These are phyloP conservation scores for Plasmodium adleri DNA, from an alignment of 169 alveolate genomes.

Conservation along the genomic window DNA sequence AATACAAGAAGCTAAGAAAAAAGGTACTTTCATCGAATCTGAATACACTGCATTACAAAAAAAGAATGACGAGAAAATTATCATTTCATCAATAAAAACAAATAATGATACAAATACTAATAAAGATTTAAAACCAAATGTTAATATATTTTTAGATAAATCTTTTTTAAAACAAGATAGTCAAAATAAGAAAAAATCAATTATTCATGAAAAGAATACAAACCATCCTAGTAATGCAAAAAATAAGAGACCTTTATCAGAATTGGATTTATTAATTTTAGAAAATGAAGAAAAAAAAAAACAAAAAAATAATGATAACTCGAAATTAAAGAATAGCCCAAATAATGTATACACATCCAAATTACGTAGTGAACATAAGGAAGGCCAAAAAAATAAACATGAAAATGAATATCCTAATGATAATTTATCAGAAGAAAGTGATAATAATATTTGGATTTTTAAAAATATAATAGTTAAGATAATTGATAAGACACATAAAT, in stretches of 20 bases:
- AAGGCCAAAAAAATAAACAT: background rate
- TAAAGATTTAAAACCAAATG: constrained; percentile 19
- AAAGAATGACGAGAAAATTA: constrained; percentile 46
- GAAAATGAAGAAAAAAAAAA: constrained; percentile 73
- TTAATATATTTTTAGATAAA: constrained; percentile 10
- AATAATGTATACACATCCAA: background rate
- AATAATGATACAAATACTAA: background rate
- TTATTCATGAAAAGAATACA: background rate
- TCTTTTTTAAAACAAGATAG: constrained; percentile 5
- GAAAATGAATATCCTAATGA: background rate
- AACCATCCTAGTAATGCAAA: background rate
- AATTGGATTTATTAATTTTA: constrained; percentile 49
- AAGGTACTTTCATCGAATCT: constrained; percentile 62
- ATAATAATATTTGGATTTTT: constrained; percentile 31
- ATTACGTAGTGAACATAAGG: background rate
- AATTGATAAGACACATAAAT: constrained; percentile 54
- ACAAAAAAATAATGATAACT: background rate
- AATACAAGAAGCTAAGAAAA: constrained; percentile 69
- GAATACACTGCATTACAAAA: constrained; percentile 61
- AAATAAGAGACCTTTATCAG: constrained; percentile 58
- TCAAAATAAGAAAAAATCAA: constrained; percentile 2
- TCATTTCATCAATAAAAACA: constrained; percentile 50
- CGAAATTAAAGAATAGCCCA: background rate
- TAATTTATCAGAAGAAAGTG: background rate
- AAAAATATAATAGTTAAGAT: constrained; percentile 63